These are phyloP conservation scores for Mucor ambiguus DNA, from an alignment of 371 early-diverging fungal species.

Conservation along the genomic window DNA sequence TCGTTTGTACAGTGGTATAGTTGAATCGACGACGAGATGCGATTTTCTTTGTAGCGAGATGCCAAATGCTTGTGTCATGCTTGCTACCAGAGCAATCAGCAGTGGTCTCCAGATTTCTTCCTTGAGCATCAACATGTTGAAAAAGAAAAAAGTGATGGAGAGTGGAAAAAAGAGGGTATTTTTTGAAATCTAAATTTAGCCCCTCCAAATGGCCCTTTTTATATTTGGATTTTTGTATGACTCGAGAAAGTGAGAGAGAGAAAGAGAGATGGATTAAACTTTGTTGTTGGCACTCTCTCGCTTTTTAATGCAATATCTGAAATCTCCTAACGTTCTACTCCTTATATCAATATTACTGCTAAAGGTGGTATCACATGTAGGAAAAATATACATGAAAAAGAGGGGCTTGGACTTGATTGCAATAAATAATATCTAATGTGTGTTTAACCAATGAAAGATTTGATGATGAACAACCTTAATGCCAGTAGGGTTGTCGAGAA, in stretches of 20 bases:
- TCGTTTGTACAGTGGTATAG: conserved; percentile 48
- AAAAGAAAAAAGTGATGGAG: conserved; percentile 2
- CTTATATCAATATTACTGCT: background rate
- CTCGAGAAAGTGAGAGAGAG: background rate
- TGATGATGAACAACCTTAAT: conserved; percentile 20
- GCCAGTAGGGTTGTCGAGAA: conserved; percentile 31
- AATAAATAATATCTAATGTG: background rate
- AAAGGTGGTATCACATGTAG: background rate
- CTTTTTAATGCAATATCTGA: background rate
- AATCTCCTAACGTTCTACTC: conserved; percentile 1
- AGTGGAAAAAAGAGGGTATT: conserved; percentile 12
- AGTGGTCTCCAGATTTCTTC: conserved; percentile 42
- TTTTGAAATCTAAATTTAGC: background rate
- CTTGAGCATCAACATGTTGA: background rate
- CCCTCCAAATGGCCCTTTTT: background rate
- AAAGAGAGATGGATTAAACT: background rate
- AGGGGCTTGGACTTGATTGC: conserved; percentile 6
- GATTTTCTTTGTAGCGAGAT: conserved; percentile 73
- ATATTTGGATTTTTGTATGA: background rate
- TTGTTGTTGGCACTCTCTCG: background rate
- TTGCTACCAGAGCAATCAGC: conserved; percentile 44
- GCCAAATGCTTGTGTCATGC: conserved; percentile 70
- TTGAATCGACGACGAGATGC: conserved; percentile 47
- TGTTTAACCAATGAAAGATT: background rate
- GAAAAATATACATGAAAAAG: background rate